Base-by-base conservation (phyloP, 257 asterid species). In the Marsdenia floribunda region DNA sequence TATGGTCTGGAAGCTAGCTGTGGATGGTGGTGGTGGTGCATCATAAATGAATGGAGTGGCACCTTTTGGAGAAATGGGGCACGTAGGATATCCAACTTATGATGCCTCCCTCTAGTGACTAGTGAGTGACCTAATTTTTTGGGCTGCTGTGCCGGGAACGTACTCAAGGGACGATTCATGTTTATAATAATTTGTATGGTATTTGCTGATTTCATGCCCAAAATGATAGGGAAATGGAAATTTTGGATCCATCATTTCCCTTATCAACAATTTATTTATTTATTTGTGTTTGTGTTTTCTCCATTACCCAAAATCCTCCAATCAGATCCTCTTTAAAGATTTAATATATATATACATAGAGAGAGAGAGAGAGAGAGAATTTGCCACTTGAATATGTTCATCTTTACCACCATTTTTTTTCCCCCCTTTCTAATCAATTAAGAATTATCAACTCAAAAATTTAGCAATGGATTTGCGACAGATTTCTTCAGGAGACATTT, bases 51-150 rank as follows among this genome's bases (percentile, higher is more conserved):
- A 22, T 21, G 24, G n/a, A 40, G 68, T 29, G 59, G 60, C 35
- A 72, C 16, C n/a, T 29, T 54, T 75, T 16, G 72, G 58, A 55
- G 46, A 18, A 53, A 75, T 80, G 93, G 89, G 66, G 83, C 90
- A 88, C 92, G 89, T 79, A 58, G 80, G 88, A 86, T 76, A 80
- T 82, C 84, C 75, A 76, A 49, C 57, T 63, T 46, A 9, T 68
- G 46, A 1, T 21, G 71, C 58, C 44, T 59, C 71, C 26, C 26
- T 47, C 33, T 11, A 26, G 68, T 79, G 68, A 68, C 24, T 74
- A 33, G 35, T 10, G 15, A 55, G 42, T 83, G 54, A 81, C 85
- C 85, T 85, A 87, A 83, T 52, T 80, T 58, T 80, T 80, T 75
- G 10, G 8, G 49, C 49, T 75, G 35, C n/a, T 26, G 40, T 38